Evolutionary conservation across 345 rosid species (phyloP).

Genomic region (Citrus australasica): DNA sequence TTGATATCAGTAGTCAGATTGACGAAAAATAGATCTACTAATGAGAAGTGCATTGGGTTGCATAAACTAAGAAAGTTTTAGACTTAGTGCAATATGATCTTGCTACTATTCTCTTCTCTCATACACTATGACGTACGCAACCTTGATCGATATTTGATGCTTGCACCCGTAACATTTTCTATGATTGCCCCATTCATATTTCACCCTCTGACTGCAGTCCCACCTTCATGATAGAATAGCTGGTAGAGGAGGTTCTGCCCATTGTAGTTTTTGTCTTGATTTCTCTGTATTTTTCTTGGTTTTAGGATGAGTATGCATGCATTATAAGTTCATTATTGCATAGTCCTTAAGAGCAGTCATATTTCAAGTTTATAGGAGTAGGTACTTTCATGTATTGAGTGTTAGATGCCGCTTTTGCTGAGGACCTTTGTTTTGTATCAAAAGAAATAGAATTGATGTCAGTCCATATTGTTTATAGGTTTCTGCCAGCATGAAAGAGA

Average conservation of each 20-base stretch:
- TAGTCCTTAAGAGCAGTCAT: not conserved
- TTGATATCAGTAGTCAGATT: not conserved
- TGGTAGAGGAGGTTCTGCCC: not conserved
- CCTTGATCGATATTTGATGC: not conserved
- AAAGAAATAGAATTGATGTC: not conserved
- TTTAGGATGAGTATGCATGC: not conserved
- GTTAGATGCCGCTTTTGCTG: not conserved
- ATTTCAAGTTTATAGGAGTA: not conserved
- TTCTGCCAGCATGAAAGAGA: constrained; percentile 74
- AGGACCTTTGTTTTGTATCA: not conserved
- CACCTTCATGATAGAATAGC: not conserved
- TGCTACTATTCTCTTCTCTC: not conserved
- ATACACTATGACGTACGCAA: not conserved
- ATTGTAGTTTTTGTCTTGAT: not conserved
- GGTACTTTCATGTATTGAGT: not conserved
- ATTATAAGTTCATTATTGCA: constrained; percentile 1
- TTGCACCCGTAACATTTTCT: not conserved
- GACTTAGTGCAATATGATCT: not conserved
- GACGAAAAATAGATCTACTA: not conserved
- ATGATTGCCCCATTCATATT: not conserved
- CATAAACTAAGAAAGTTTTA: not conserved
- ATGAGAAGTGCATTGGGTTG: not conserved
- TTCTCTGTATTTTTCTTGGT: not conserved
- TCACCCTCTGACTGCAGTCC: not conserved
- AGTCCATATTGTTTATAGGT: constrained; percentile 43